Evolutionary conservation across 768 basidiomycete genomes (phyloP), one percentile per base, ranked within the genome.

Genomic region (Fomitopsis serialis): DNA sequence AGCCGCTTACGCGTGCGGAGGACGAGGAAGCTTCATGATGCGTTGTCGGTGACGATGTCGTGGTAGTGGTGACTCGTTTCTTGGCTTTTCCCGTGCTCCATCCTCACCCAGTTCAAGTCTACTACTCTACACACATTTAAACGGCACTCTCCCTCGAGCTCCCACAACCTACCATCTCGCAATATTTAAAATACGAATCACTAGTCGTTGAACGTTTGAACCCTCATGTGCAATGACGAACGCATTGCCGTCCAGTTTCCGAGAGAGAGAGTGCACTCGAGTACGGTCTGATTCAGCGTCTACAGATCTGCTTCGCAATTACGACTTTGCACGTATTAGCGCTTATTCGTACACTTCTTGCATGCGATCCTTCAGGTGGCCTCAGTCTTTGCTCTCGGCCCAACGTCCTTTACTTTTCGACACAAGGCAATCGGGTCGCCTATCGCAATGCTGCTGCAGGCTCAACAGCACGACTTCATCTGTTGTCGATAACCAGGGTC

Each of bases 21-120:
- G 48, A 36, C 46, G 45, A 27, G 49, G 40, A 53, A 45, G 43
- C 52, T 37, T 29, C 45, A 45, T 47, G 36, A 45, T n/a, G 25
- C 29, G 13, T 40, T n/a, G 40, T 36, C 51, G 42, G 22, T 27
- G 32, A 45, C 44, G 24, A 27, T 53, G 45, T 46, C 51, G 46
- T 56, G 50, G 42, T 47, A 43, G 36, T 43, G 44, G 54, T 49
- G 52, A 27, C 45, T 49, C 49, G 27, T 50, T 54, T 36, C 32
- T 46, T 24, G n/a, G 40, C 29, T 34, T 44, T 24, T 21, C 32
- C 25, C 34, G 19, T 27, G 42, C n/a, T 25, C 44, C 48, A 48
- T 48, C 50, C 44, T 53, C 52, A 53, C 52, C 34, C 27, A 42
- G 35, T 47, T 43, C 45, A 27, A 45, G 25, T 45, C 45, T 43